Evolutionary conservation across 345 rosid genomes (phyloP).

Genomic region (Salix caprea): DNA sequence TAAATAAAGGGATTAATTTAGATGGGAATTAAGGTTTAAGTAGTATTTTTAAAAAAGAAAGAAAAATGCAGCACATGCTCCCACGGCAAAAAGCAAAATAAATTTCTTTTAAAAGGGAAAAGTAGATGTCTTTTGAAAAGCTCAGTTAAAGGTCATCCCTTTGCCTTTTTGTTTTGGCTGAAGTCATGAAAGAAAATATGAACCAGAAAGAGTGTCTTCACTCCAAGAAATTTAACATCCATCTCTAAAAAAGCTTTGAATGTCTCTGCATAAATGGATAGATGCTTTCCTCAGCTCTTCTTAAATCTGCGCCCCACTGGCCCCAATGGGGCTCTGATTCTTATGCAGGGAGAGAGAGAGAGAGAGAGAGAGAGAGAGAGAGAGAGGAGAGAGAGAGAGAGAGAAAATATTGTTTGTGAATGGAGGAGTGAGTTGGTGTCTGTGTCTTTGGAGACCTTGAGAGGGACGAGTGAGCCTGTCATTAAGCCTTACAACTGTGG

Average conservation of each 20-base stretch:
- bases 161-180: slow-evolving; percentile 5
- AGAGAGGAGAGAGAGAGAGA: slow-evolving; percentile 12
- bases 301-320: background rate
- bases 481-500: slow-evolving; percentile 37
- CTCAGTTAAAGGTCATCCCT: background rate
- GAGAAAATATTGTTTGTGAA: slow-evolving; percentile 4
- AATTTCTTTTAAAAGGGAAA: background rate
- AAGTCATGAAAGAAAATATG: slow-evolving; percentile 4
- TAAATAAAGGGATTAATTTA: too few species aligned
- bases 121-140: background rate
- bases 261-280: slow-evolving; percentile 33
- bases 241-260: slow-evolving; percentile 13
- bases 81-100: background rate
- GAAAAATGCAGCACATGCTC: slow-evolving; percentile 10
- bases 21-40: background rate
- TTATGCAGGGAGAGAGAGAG: slow-evolving; percentile 22
- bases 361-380: background rate
- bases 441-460: slow-evolving; percentile 26
- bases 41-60: background rate
- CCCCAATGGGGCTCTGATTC: slow-evolving; percentile 23
- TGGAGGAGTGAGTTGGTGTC: slow-evolving; percentile 38
- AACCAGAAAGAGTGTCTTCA: background rate
- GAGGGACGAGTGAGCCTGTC: slow-evolving; percentile 37
- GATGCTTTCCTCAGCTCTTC: slow-evolving; percentile 16
- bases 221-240: background rate